Evolutionary conservation across 2,329 filamentous ascomycete genomes (phyloP), one percentile per base, ranked within the genome.

Genomic region (Neofusicoccum umdonicola): DNA sequence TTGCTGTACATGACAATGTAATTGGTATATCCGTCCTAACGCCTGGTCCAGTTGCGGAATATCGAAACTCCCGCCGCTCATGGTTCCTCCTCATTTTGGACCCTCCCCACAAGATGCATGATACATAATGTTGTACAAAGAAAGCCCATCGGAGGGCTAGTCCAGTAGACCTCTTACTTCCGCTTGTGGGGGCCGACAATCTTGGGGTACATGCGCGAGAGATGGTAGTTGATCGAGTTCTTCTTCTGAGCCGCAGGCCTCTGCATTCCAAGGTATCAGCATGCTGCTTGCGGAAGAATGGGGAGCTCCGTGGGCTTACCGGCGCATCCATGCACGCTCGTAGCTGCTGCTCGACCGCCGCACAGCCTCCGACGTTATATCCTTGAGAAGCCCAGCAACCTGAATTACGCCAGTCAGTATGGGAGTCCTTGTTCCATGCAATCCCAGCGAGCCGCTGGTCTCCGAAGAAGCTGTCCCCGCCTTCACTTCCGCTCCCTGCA

Each of bases 201-300:
- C 76, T 89, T 87, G 13, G 88, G 87, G 71, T 90, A 90, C 81
- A 91, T 86, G 72, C 95, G 87, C 69, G 86, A 85, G 48, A 98
- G 82, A 77, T 97, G 93, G 83, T 93, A 93, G 81, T 98, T 98
- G 86, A 98, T 93, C 68, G 86, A 87, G 77, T 88, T 94, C 81
- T 89, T 92, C 75, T 87, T 86, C 68, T 79, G 76, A 63, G 80
- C 77, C 68, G 78, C 77, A 54, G 84, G 78, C 83, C 83, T 86
- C 87, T 89, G 74, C 65, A 15, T 44, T 27, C 64, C 45, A 13
- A 35, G 17, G 48, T 52, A 45, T 65, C 22, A 62, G 41, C 31
- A 56, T 19, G n/a, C 42, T 22, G 56, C 13, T 3, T 17, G 9
- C 42, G 54, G 39, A 41, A 34, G 22, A 54, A 8, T 22, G 44